Evolutionary conservation across 495 filamentous ascomycete species (phyloP), one percentile per base, ranked within the genome.

Genomic region (Bryoglossum gracile): DNA sequence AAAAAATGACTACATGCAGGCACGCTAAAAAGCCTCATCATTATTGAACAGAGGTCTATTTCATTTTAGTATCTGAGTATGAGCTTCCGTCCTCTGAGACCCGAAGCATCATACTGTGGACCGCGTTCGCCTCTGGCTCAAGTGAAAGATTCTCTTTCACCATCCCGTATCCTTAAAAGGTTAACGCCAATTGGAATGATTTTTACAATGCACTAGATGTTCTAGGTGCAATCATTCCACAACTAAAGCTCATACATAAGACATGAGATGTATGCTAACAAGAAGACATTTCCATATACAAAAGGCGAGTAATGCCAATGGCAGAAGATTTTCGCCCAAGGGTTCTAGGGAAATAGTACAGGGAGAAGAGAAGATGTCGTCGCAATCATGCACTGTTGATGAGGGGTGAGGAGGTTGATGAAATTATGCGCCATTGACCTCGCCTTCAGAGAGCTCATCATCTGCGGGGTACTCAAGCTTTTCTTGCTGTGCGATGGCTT

Each of bases 401-500:
- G 33, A 6, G n/a, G 21, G 24, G n/a, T 30, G 4, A 32, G 19
- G 26, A 25, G 8, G 17, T 11, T 6, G 3, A 23, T 32, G 8
- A n/a, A 28, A 33, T 54, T 41, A 56, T 25, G 39, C 53, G 28
- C 54, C 50, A 42, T 60, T 60, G 6, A 48, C 13, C 19, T 60
- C 57, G 45, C 40, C 41, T 16, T 60, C 57, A 14, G 50, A 49
- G 23, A 57, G 46, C 11, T 60, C 54, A 18, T 55, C 53, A 22
- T 51, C 50, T 39, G 39, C 36, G 10, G 44, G 35, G 24, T 54
- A 56, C n/a, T 90, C 87, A 44, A 86, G 68, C 69, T 84, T 90
- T 67, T 94, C 88, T 65, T 94, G 87, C 62, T 95, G 88, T 43
- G 87, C 87, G 54, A 95, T 89, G 23, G 92, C 92, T 67, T 96